Conservation (phyloP, 768 basidiomycete genomes). For the Lanmaoa rubissima region DNA sequence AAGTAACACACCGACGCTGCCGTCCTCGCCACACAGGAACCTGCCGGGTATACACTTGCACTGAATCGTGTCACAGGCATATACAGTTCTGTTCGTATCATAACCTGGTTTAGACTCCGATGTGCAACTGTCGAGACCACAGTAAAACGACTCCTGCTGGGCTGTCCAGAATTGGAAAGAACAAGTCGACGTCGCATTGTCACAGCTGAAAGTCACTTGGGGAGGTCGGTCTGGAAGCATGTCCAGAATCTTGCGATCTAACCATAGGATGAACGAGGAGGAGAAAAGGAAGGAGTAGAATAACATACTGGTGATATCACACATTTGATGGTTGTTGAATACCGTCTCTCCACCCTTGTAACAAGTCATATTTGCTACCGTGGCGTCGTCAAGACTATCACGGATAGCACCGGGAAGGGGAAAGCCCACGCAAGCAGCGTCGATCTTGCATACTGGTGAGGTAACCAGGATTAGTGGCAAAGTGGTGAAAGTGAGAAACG, state of each 20-base stretch:
- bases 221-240: slow-evolving; percentile 87
- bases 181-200: slow-evolving; percentile 59
- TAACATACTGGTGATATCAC: slow-evolving; percentile 90
- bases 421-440: slow-evolving; percentile 78
- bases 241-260: slow-evolving; percentile 94
- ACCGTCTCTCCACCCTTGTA: slow-evolving; percentile 92
- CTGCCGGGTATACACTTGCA: slow-evolving; percentile 92
- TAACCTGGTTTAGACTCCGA: slow-evolving; percentile 49
- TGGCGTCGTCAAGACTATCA: slow-evolving; percentile 39
- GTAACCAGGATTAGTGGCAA: not conserved
- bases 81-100: slow-evolving; percentile 69
- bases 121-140: slow-evolving; percentile 71
- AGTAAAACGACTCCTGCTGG: slow-evolving; percentile 93
- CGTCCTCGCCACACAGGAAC: slow-evolving; percentile 95
- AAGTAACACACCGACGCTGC: slow-evolving; percentile 76
- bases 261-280: not conserved
- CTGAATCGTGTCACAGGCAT: slow-evolving; percentile 79
- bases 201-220: slow-evolving; percentile 96
- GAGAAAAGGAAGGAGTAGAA: not conserved
- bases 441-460: slow-evolving; percentile 77
- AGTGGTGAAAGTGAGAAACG: not conserved
- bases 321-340: slow-evolving; percentile 96
- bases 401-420: slow-evolving; percentile 52
- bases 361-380: slow-evolving; percentile 77
- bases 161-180: slow-evolving; percentile 99